Base-by-base conservation (phyloP, 306 rosid genomes). In the Prunus padus region DNA sequence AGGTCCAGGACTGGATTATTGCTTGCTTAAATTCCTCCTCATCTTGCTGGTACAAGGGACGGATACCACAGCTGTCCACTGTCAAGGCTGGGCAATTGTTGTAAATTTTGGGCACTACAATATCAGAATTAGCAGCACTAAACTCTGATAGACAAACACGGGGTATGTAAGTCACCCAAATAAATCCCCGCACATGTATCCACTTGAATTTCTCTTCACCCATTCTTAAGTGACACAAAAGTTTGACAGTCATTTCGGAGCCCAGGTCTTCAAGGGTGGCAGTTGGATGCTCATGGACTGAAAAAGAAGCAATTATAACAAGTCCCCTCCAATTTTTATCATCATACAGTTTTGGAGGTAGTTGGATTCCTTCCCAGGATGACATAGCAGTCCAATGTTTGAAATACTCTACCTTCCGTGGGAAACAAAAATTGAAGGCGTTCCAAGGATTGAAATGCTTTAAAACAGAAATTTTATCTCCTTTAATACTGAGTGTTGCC, bases 141-240 rank as follows among this genome's bases (percentile, higher is more conserved):
- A 57, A 28, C n/a, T 77, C 81, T 3, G 16, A 2, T 5, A 70
- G 23, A 0, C 23, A 0, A 18, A 0, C 0, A 3, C 71, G 64
- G 15, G 76, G 76, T 31, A 70, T 15, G 33, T 70, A 77, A 19
- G 71, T 60, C 5, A 77, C 7, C 81, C 81, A 77, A 19, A 61
- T 51, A 63, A 77, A 77, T 19, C 71, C 22, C 3, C 57, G 31
- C 16, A 50, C 0, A 25, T 69, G 19, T n/a, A 49, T 18, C 31
- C 47, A 37, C 23, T 50, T 69, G 26, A 20, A 45, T 4, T 19
- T 33, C 8, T 69, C 57, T 62, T 62, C 37, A 16, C 47, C 30
- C 3, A 31, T 14, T 26, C 28, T 45, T 8, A 77, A 60, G 52
- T 77, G 75, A 47, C 77, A 60, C 11, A 47, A 0, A 60, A 73